Evolutionary conservation across 345 rosid genomes (phyloP).

Genomic region (Aquilaria yunnanensis): DNA sequence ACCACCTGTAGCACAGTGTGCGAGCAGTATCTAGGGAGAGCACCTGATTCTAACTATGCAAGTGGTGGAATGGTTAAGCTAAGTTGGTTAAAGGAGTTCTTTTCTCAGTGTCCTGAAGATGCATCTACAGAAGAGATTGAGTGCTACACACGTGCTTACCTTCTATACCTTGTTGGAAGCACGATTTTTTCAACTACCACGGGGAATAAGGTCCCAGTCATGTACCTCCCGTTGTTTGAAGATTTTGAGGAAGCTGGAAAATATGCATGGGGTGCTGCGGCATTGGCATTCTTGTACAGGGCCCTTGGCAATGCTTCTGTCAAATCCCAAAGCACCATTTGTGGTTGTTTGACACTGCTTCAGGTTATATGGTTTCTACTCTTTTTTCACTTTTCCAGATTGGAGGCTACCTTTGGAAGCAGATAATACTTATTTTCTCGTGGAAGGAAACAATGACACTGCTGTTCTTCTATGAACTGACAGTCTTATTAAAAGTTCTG

Average conservation of each 20-base stretch:
- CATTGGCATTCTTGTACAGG: conserved; percentile 84
- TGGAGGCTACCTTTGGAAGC: neutral
- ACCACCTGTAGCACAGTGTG: conserved; percentile 71
- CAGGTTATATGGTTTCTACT: conserved; percentile 43
- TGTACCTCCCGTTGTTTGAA: conserved; percentile 89
- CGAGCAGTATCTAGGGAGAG: conserved; percentile 56
- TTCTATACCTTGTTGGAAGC: conserved; percentile 86
- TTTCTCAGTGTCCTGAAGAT: conserved; percentile 61
- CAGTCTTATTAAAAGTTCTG: too few relatives aligned
- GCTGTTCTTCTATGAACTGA: neutral
- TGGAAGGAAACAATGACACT: neutral
- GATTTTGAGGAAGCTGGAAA: conserved; percentile 77
- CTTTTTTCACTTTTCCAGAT: conserved; percentile 3
- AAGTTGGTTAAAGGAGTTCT: conserved; percentile 92
- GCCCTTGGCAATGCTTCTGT: conserved; percentile 99
- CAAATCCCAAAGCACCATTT: conserved; percentile 90
- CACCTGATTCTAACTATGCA: conserved; percentile 68
- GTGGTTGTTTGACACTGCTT: conserved; percentile 89
- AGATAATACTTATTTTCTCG: neutral
- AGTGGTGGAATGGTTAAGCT: conserved; percentile 99
- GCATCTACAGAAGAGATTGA: conserved; percentile 57
- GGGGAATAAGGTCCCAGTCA: conserved; percentile 95
- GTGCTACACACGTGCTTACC: conserved; percentile 77
- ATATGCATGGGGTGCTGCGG: conserved; percentile 95
- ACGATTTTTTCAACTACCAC: conserved; percentile 93